phyloP scores from a whole-genome alignment of 306 rosid species.

The Cyclanthera cordifolia region DNA sequence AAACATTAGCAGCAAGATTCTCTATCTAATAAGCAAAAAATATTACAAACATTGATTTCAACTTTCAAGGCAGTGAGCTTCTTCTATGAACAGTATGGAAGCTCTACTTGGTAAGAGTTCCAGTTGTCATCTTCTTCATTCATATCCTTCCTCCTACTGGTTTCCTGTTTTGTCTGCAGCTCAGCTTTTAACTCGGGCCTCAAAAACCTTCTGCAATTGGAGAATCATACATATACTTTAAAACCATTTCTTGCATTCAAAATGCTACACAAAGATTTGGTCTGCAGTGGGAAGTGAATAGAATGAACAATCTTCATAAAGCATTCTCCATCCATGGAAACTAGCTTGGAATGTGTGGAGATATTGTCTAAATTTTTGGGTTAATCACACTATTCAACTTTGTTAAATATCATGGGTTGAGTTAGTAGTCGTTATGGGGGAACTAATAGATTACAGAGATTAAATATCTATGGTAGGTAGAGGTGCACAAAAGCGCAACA shows the following conservation, averaged over 20 bases:
- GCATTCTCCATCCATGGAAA: neutral
- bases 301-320: neutral
- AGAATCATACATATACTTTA: neutral
- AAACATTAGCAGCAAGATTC: neutral
- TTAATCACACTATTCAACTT: neutral
- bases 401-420: too few relatives aligned
- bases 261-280: neutral
- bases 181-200: constrained; percentile 9
- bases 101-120: constrained; percentile 24
- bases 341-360: neutral
- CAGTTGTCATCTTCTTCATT: constrained; percentile 23
- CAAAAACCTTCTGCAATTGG: constrained; percentile 9
- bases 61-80: neutral
- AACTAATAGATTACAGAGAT: too few relatives aligned
- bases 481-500: too few relatives aligned
- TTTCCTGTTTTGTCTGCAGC: constrained; percentile 14
- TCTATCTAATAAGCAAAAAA: neutral
- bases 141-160: neutral
- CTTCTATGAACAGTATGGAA: constrained; percentile 20
- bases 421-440: too few relatives aligned
- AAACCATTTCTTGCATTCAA: neutral
- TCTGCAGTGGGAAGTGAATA: neutral
- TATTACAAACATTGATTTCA: neutral
- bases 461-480: too few relatives aligned
- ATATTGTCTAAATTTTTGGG: neutral